These are phyloP conservation scores for Pecoramyces ruminantium DNA, from an alignment of 192 early-diverging fungal species.

Conservation along the genomic window DNA sequence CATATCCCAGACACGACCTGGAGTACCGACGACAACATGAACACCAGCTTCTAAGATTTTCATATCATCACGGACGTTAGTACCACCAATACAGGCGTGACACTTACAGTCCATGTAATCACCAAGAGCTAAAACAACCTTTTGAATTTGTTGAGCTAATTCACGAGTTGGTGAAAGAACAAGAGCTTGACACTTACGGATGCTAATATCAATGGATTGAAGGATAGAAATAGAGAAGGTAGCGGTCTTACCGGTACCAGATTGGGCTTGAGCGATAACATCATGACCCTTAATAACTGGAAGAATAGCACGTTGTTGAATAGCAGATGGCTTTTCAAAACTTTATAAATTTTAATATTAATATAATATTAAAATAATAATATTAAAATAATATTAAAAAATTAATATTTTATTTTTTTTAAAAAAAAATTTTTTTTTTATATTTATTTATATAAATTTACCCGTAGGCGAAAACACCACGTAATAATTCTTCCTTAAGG, in stretches of 20 bases:
- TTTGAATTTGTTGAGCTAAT: conserved; percentile 95
- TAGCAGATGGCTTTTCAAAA: conserved; percentile 92
- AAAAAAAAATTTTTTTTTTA: not conserved
- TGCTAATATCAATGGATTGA: conserved; percentile 67
- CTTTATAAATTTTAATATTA: too few species aligned
- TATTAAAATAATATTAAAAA: too few species aligned
- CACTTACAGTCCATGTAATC: conserved; percentile 90
- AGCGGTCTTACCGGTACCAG: conserved; percentile 98
- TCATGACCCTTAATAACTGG: conserved; percentile 90
- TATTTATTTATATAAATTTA: conserved; percentile 14
- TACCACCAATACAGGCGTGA: conserved; percentile 96
- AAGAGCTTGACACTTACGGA: conserved; percentile 78
- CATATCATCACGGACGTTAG: conserved; percentile 81
- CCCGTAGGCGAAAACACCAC: conserved; percentile 97
- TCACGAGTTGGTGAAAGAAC: conserved; percentile 27
- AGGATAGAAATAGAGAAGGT: conserved; percentile 99
- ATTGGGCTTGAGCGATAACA: conserved; percentile 99
- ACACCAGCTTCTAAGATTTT: conserved; percentile 57
- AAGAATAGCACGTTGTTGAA: conserved; percentile 92
- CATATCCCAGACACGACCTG: conserved; percentile 97
- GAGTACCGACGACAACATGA: conserved; percentile 95
- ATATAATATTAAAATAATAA: too few species aligned
- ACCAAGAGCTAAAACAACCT: conserved; percentile 82
- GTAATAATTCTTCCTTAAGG: conserved; percentile 74
- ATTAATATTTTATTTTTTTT: not conserved